A percentile compares a stretch with the other conserved stretches of the same genome.
Conservation (phyloP, 306 rosid species). For the Malus asiatica region DNA sequence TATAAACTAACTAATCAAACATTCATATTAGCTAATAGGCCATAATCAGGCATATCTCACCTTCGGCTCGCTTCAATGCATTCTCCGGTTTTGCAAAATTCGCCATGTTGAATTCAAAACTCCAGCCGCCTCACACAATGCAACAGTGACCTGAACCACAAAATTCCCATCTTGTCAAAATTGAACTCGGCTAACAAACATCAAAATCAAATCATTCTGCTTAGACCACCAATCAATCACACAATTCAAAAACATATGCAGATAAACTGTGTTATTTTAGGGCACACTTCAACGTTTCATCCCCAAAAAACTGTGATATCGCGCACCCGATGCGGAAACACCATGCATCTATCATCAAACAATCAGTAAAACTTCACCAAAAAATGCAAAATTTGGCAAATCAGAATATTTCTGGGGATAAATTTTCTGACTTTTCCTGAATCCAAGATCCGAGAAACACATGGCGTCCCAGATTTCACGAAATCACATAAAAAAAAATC, state of each 20-base stretch:
- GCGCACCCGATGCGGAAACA: neutral
- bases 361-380: neutral
- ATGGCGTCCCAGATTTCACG: neutral
- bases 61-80: slow-evolving; percentile 62
- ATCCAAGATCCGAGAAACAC: neutral
- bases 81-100: slow-evolving; percentile 53
- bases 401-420: neutral
- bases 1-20: neutral
- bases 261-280: neutral
- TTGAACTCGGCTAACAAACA: neutral
- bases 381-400: neutral
- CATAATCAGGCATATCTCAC: slow-evolving; percentile 10
- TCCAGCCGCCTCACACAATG: slow-evolving; percentile 9
- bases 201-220: neutral
- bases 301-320: neutral
- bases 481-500: neutral
- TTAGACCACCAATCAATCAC: neutral
- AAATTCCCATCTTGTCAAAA: neutral
- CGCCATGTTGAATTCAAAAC: slow-evolving; percentile 26
- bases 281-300: neutral
- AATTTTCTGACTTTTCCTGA: neutral
- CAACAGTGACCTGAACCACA: slow-evolving; percentile 18
- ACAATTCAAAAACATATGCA: neutral
- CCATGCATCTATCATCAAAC: neutral
- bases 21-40: neutral